Evolutionary conservation across 228 moss, liverwort and hornwort genomes (phyloP).

Genomic region (Sphagnum fallax): DNA sequence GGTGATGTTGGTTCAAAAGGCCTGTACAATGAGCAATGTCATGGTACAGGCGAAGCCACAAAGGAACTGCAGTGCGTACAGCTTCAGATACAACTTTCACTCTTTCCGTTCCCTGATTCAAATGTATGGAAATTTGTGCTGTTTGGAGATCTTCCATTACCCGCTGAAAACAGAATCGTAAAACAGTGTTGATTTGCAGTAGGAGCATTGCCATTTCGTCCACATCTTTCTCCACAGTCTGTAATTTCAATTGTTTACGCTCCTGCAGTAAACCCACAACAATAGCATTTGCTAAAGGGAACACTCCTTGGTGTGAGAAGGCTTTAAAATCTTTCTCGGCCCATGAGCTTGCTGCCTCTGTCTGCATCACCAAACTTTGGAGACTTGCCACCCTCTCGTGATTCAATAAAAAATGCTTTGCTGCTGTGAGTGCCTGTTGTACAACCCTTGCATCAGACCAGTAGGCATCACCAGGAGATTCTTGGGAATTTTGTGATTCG

Average conservation of each 20-base stretch:
- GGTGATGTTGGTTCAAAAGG: conserved; percentile 3
- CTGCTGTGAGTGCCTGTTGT: conserved; percentile 19
- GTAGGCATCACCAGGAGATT: conserved; percentile 27
- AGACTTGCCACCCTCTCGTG: conserved; percentile 10
- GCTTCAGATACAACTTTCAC: conserved; percentile 17
- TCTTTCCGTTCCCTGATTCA: conserved; percentile 5
- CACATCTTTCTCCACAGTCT: conserved; percentile 9
- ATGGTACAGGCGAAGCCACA: conserved; percentile 39
- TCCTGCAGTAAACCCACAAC: conserved; percentile 16
- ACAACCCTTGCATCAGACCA: conserved; percentile 13
- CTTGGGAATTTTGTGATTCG: conserved; percentile 7
- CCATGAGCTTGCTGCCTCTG: conserved; percentile 20
- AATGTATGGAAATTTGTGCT: conserved; percentile 1
- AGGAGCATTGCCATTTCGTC: conserved; percentile 15
- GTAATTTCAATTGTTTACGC: conserved; percentile 14
- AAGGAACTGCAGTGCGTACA: conserved; percentile 18
- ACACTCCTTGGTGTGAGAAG: conserved; percentile 15
- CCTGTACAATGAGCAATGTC: conserved; percentile 31
- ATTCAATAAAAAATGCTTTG: conserved; percentile 16
- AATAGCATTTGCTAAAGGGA: conserved; percentile 9
- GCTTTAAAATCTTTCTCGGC: conserved; percentile 21
- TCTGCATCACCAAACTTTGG: conserved; percentile 10
- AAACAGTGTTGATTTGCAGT: conserved; percentile 22
- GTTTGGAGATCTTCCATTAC: conserved; percentile 10
- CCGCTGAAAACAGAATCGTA: conserved; percentile 20